phyloP scores from a whole-genome alignment of 805 yeast genomes.

The Sporopachydermia quercuum region DNA sequence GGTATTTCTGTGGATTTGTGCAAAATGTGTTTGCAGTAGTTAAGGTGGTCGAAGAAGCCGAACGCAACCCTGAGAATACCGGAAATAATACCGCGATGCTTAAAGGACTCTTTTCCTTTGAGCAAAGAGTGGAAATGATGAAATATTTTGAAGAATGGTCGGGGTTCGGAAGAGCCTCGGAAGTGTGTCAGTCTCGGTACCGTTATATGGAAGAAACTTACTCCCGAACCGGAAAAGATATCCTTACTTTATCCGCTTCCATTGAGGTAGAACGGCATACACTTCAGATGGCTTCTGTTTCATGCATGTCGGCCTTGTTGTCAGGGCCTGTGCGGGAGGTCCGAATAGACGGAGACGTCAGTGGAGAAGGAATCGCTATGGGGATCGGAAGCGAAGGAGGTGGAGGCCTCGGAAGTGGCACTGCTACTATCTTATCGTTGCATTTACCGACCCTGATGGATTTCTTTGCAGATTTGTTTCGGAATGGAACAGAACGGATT shows the following conservation, averaged over 20 bases:
- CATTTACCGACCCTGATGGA: conserved; percentile 39
- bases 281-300: conserved; percentile 54
- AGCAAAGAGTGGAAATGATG: conserved; percentile 72
- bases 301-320: conserved; percentile 74
- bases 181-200: conserved; percentile 53
- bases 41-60: no score
- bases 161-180: conserved; percentile 60
- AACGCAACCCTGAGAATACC: no score
- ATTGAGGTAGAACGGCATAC: conserved; percentile 67
- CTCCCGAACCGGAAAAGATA: conserved; percentile 15
- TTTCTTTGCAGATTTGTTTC: not conserved
- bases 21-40: conserved; percentile 57
- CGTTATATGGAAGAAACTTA: conserved; percentile 31
- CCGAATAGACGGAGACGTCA: not conserved
- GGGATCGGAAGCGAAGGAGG: conserved; percentile 33
- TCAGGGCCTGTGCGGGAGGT: conserved; percentile 50
- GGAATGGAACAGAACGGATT: conserved; percentile 27
- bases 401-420: conserved; percentile 58
- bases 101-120: conserved; percentile 56
- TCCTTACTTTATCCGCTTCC: conserved; percentile 37
- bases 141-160: conserved; percentile 87
- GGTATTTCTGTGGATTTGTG: conserved; percentile 72
- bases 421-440: conserved; percentile 56
- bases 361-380: conserved; percentile 13
- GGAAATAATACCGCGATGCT: not conserved